Evolutionary conservation across 495 filamentous ascomycete species (phyloP).

Genomic region (Penicillium odoratum): DNA sequence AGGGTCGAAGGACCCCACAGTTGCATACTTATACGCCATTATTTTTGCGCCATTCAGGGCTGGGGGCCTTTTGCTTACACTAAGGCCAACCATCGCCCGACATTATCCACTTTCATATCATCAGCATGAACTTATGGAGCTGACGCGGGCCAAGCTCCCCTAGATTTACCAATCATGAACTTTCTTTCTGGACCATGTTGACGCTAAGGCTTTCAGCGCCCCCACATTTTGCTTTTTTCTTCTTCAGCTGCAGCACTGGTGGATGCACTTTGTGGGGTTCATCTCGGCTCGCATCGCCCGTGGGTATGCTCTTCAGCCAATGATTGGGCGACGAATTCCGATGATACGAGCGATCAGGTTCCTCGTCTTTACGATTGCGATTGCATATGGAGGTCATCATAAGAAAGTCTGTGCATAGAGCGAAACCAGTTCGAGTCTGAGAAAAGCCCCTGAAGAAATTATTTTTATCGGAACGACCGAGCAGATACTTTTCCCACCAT

Average conservation of each 20-base stretch:
- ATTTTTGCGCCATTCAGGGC: background rate
- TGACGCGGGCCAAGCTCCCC: background rate
- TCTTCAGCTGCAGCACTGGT: background rate
- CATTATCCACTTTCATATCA: slow-evolving; percentile 6
- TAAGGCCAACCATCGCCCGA: slow-evolving; percentile 1
- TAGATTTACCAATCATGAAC: background rate
- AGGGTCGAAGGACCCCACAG: slow-evolving; percentile 1
- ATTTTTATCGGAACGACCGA: background rate
- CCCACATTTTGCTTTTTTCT: slow-evolving; percentile 4
- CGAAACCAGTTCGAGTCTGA: background rate
- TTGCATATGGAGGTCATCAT: background rate
- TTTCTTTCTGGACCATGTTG: background rate
- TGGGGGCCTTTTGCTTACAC: slow-evolving; percentile 8
- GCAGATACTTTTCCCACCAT: background rate
- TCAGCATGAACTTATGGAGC: slow-evolving; percentile 12
- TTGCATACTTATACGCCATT: slow-evolving; percentile 1
- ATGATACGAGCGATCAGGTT: slow-evolving; percentile 8
- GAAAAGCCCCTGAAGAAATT: background rate
- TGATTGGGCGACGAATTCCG: slow-evolving; percentile 1
- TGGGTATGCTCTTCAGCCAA: slow-evolving; percentile 7
- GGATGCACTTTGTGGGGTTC: slow-evolving; percentile 5
- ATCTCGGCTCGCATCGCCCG: slow-evolving; percentile 12
- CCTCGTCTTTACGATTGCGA: background rate
- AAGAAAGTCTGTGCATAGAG: background rate
- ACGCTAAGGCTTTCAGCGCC: slow-evolving; percentile 11